Base-by-base conservation (phyloP, 352 stramenopile genomes). In the Pythium chondricola region DNA sequence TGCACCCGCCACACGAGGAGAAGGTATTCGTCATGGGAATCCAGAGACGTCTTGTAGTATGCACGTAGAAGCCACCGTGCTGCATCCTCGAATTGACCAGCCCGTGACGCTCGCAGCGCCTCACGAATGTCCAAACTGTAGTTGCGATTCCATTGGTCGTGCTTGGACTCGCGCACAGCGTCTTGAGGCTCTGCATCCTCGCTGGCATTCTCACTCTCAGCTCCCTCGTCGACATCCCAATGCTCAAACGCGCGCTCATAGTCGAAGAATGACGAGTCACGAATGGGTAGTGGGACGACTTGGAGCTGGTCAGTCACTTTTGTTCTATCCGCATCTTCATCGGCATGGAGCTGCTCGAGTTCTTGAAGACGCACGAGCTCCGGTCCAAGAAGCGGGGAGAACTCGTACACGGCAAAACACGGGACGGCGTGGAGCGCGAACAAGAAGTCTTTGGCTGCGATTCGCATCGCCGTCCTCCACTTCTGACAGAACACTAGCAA, bases 381-480 rank as follows among this genome's bases (percentile, higher is more conserved):
- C 2, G 37, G 42, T 0, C 48, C 63, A 43, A 79, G 67, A 2
- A 69, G 21, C 5, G 55, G 44, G 0, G 58, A 69, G 0, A 81
- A 52, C 25, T 73, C 43, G 21, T 63, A 69, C 13, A 43, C 27
- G 0, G 49, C 36, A 24, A 82, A 63, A 29, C 55, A 66, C 1
- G 71, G 69, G 10, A 85, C 60, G 6, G 61, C 52, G 22, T 74
- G 55, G 2, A 83, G 56, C 13, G 46, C 69, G 27, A 70, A 82
- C 7, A 85, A 50, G 20, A 80, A 82, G 35, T 83, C 74, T 6
- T 72, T 69, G n/a, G 71, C 59, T 1, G 71, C 69, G 22, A 83
- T 71, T 11, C 58, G 51, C 38, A 83, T 56, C 0, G 71, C 71
- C 6, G 55, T 41, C 3, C 57, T 47, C 74, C 74, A 85, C 10